A percentile compares a stretch with the other conserved stretches of the same genome.
phyloP scores from a whole-genome alignment of 352 stramenopile genomes.

The Pseudoperonospora humuli region DNA sequence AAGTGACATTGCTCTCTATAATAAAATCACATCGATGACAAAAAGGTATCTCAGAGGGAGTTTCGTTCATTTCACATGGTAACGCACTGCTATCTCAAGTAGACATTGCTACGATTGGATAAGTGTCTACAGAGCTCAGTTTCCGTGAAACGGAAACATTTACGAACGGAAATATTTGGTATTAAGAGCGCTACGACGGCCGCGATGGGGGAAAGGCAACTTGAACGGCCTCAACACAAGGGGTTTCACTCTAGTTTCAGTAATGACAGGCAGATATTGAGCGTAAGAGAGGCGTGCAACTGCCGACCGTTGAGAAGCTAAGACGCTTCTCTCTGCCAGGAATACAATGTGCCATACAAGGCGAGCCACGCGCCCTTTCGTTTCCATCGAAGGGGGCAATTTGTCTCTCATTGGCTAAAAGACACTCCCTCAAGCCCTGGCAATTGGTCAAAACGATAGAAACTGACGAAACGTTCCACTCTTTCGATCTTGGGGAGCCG shows the following conservation, averaged over 20 bases:
- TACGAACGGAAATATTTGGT: background rate
- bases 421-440: too few relatives aligned
- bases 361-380: constrained; percentile 14
- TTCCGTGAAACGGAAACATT: constrained; percentile 2
- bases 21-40: too few relatives aligned
- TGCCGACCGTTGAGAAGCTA: constrained; percentile 21
- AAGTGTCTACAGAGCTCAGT: background rate
- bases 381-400: constrained; percentile 14
- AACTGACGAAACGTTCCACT: constrained; percentile 33
- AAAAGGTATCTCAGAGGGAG: too few relatives aligned
- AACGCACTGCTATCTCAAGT: constrained; percentile 5
- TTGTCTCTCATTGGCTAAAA: constrained; percentile 11
- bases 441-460: constrained; percentile 13
- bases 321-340: constrained; percentile 15
- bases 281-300: constrained; percentile 16
- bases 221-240: constrained; percentile 10
- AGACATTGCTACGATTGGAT: background rate
- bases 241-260: constrained; percentile 24
- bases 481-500: constrained; percentile 30
- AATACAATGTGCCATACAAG: constrained; percentile 10
- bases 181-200: background rate
- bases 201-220: constrained; percentile 10
- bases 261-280: constrained; percentile 5
- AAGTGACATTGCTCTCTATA: too few relatives aligned
- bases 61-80: constrained; percentile 5